Conservation (phyloP, 371 early-diverging fungal species). For the Smittium mucronatum region DNA sequence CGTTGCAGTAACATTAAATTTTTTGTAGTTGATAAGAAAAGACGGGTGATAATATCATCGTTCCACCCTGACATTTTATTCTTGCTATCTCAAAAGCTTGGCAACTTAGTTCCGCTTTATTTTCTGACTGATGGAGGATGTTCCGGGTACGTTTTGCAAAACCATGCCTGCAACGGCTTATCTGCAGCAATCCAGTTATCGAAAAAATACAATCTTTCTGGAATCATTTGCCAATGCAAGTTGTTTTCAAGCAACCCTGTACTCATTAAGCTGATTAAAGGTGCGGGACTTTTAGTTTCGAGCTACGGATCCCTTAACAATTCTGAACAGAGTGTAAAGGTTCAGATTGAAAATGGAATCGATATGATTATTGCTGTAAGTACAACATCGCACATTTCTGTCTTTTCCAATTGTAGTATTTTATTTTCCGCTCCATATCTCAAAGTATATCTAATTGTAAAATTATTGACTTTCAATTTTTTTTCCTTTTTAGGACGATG, state of each 20-base stretch:
- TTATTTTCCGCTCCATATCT: too few relatives aligned
- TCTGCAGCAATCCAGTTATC: slow-evolving; percentile 76
- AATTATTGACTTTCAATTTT: too few relatives aligned
- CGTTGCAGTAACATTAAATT: background rate
- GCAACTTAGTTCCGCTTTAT: slow-evolving; percentile 73
- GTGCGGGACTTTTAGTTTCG: slow-evolving; percentile 56
- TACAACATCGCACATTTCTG: too few relatives aligned
- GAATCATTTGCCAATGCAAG: slow-evolving; percentile 66
- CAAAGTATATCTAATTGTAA: too few relatives aligned
- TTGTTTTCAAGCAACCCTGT: slow-evolving; percentile 68
- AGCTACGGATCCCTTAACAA: slow-evolving; percentile 84
- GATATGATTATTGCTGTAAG: slow-evolving; percentile 47
- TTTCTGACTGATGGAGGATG: slow-evolving; percentile 80
- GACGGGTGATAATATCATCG: slow-evolving; percentile 82
- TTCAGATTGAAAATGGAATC: slow-evolving; percentile 62
- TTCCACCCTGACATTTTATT: slow-evolving; percentile 88
- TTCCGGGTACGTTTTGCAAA: slow-evolving; percentile 46
- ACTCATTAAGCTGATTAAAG: slow-evolving; percentile 56
- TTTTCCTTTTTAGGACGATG: too few relatives aligned
- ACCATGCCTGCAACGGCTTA: slow-evolving; percentile 72
- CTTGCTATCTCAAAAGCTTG: slow-evolving; percentile 61
- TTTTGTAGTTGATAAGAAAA: slow-evolving; percentile 12
- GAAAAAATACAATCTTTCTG: slow-evolving; percentile 54
- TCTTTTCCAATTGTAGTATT: too few relatives aligned
- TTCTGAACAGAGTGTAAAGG: slow-evolving; percentile 49